Conservation (phyloP, 768 basidiomycete genomes). For the Polyporus arcularius region DNA sequence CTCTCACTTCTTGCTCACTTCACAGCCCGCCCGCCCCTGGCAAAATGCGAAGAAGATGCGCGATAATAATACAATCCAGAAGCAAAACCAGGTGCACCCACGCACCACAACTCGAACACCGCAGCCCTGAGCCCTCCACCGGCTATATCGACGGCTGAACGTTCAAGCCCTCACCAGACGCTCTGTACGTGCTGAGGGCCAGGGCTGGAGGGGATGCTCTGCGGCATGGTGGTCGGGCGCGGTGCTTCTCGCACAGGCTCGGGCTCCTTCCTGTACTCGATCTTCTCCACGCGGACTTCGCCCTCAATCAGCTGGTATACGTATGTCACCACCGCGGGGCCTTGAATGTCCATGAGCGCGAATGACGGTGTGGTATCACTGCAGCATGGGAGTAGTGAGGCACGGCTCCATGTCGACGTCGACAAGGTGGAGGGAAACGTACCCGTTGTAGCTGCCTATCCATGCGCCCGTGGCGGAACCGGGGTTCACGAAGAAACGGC, state of each 20-base stretch:
- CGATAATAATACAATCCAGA: slow-evolving; percentile 13
- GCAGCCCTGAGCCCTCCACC: neutral
- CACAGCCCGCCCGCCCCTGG: neutral
- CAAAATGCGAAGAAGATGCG: neutral
- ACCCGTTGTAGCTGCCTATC: slow-evolving; percentile 76
- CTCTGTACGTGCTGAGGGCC: slow-evolving; percentile 30
- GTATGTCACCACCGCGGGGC: slow-evolving; percentile 94
- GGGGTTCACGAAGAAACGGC: slow-evolving; percentile 94
- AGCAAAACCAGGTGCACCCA: neutral
- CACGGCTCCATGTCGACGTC: neutral
- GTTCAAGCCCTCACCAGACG: slow-evolving; percentile 30
- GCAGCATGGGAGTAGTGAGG: neutral
- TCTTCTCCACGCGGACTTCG: slow-evolving; percentile 91
- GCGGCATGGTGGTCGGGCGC: slow-evolving; percentile 48
- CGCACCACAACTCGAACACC: neutral
- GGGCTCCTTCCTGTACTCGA: slow-evolving; percentile 75
- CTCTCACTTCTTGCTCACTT: neutral
- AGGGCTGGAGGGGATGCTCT: slow-evolving; percentile 50
- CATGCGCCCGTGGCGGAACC: slow-evolving; percentile 95
- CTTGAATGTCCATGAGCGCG: slow-evolving; percentile 97
- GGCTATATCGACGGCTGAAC: neutral
- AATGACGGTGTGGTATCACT: slow-evolving; percentile 93
- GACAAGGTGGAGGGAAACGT: slow-evolving; percentile 22
- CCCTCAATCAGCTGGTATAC: slow-evolving; percentile 95
- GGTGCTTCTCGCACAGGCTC: slow-evolving; percentile 41